These are phyloP conservation scores for Waitea zeae DNA, from an alignment of 1,284 basidiomycete genomes.

Conservation along the genomic window DNA sequence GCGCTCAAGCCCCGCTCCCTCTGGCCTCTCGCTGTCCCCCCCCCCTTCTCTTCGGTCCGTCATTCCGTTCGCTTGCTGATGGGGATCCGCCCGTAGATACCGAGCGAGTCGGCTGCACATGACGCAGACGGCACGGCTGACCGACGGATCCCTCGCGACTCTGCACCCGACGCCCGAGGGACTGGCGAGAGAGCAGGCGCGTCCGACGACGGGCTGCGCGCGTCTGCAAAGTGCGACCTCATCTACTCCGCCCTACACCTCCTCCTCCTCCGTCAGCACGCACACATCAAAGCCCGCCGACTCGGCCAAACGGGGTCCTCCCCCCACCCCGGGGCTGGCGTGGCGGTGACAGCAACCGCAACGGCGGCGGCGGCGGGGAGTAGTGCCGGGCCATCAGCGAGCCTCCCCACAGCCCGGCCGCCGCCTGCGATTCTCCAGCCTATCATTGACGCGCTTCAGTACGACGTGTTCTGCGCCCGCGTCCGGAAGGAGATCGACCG, in stretches of 20 bases:
- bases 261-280: constrained; percentile 48
- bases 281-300: constrained; percentile 28
- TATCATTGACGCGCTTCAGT: constrained; percentile 59
- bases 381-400: constrained; percentile 6
- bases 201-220: too few relatives aligned
- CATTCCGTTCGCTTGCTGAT: too few relatives aligned
- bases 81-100: too few relatives aligned
- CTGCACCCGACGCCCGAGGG: too few relatives aligned
- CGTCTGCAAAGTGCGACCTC: constrained; percentile 54
- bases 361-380: constrained; percentile 4
- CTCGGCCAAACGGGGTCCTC: constrained; percentile 20
- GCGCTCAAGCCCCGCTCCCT: too few relatives aligned
- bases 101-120: too few relatives aligned
- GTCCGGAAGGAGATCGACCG: constrained; percentile 38
- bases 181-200: too few relatives aligned
- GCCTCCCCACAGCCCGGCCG: constrained; percentile 12
- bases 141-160: too few relatives aligned
- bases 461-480: constrained; percentile 50
- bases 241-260: constrained; percentile 45
- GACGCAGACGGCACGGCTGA: too few relatives aligned
- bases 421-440: constrained; percentile 35
- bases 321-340: too few relatives aligned
- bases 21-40: too few relatives aligned
- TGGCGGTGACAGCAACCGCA: constrained; percentile 6
- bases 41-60: too few relatives aligned